Evolutionary conservation across 345 rosid genomes (phyloP), one percentile per base, ranked within the genome.

Genomic region (Eucalyptus leucophloia): DNA sequence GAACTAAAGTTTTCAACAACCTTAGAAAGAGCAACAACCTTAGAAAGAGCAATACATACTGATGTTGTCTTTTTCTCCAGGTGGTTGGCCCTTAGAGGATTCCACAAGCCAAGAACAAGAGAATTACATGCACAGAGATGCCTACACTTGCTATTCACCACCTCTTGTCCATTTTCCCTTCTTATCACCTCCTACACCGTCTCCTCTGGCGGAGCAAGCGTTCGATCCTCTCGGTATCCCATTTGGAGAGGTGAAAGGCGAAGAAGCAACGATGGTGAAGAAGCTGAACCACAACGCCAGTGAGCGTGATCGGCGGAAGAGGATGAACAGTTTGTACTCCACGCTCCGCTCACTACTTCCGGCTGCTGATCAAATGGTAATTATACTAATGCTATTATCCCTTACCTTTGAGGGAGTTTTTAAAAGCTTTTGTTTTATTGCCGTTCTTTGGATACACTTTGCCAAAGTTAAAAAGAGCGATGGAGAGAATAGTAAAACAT

Each of bases 221-320:
- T 21, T 21, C 47, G 16, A 37, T 37, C 45, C 47, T 37, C 30
- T 12, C 28, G 47, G 13, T 40, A 77, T 11, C 47, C 47, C 83
- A 4, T 77, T 21, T 6, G 47, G 16, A 77, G 47, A 3, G 83
- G 83, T 13, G 14, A 77, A 77, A 4, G 47, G 4, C 56, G 56
- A 42, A 7, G 47, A 77, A 77, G 47, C 28, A 12, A 40, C 69
- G 67, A 17, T 85, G 45, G 93, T 88, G 4, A 83, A 94, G 95
- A 96, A 94, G 93, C 92, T 95, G 32, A 92, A 92, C 87, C 98
- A 95, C 93, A 95, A 94, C 47, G 97, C 98, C 18, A 94, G 92
- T 10, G 98, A 96, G 83, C 93, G 96, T 6, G 92, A 92, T 44
- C 96, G 96, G 10, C 94, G 97, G 26, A 95, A 91, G 92, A 95